A percentile compares a stretch with the other conserved stretches of the same genome.
phyloP scores from a whole-genome alignment of 208 protist species.

The Naegleria lovaniensis region DNA sequence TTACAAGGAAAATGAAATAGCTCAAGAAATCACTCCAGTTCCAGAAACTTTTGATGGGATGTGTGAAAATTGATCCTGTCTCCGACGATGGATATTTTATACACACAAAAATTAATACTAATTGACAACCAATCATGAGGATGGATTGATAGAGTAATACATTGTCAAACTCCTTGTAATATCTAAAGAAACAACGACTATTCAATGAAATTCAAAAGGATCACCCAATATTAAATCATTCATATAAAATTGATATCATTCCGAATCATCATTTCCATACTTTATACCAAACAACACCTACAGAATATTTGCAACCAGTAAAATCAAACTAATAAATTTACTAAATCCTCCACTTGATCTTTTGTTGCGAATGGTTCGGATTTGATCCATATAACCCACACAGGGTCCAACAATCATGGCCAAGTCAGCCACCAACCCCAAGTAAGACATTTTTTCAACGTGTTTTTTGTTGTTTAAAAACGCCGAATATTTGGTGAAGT shows the following conservation, averaged over 20 bases:
- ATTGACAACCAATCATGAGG: slow-evolving; percentile 19
- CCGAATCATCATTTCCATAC: too few relatives aligned
- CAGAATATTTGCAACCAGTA: slow-evolving; percentile 39
- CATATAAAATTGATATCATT: too few relatives aligned
- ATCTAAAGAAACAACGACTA: slow-evolving; percentile 17
- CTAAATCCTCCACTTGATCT: slow-evolving; percentile 34
- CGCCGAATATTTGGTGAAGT: too few relatives aligned
- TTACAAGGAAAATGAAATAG: background rate
- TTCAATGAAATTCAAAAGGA: slow-evolving; percentile 26
- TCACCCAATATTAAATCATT: too few relatives aligned
- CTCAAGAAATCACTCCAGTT: background rate
- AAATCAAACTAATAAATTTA: slow-evolving; percentile 36
- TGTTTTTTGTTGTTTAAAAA: too few relatives aligned
- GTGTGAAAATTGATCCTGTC: background rate
- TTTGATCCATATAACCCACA: slow-evolving; percentile 46
- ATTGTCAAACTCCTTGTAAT: slow-evolving; percentile 9
- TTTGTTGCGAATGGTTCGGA: slow-evolving; percentile 33
- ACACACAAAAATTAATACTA: slow-evolving; percentile 10
- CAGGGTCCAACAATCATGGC: slow-evolving; percentile 45
- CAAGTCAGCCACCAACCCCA: background rate
- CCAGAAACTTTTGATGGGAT: background rate
- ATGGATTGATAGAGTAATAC: slow-evolving; percentile 16
- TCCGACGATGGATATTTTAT: background rate
- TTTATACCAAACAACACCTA: background rate
- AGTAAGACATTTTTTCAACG: background rate